Evolutionary conservation across 352 stramenopile genomes (phyloP), one percentile per base, ranked within the genome.

Genomic region (Phytophthora lateralis): DNA sequence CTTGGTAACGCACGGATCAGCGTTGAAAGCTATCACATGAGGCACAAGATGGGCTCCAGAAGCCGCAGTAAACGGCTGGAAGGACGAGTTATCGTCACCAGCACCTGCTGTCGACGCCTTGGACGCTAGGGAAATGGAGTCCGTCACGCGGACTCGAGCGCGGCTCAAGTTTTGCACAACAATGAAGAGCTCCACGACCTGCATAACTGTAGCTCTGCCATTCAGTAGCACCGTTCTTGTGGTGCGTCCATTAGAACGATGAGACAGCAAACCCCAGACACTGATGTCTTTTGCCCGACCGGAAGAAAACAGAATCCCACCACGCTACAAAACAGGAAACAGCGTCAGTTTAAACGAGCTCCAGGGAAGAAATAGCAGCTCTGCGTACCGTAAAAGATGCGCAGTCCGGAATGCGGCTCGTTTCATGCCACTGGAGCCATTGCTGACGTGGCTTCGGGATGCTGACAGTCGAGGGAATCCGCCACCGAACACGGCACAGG

Each of bases 161-260:
- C 34, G 41, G 14, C 66, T 64, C 46, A 78, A 49, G 48, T 83
- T 88, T 57, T 88, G 78, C 42, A 86, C 58, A 15, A 86, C 62
- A n/a, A 88, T 35, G 50, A 77, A 76, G 15, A 88, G 63, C 57
- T 86, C 71, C 18, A 86, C 75, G 41, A 88, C 72, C 55, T 88
- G 78, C 58, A 76, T 80, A 17, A 83, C 76, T 0, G 71, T 66
- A 8, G 75, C 69, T 35, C 73, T 72, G 47, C 76, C 69, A 12
- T 73, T 66, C 18, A 81, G 48, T 18, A 88, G 46, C 24, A 88
- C 76, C 0, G 78, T 81, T 4, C 78, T 69, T 26, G 76, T 88
- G 15, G 78, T 88, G 29, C 67, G 76, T 15, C 78, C 78, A 29
- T 88, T 88, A 1, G 78, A 88, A 2, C 78, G 76, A 26, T 63